These are phyloP conservation scores for Triticum turgidum DNA, from an alignment of 176 grass and related monocot species.

Conservation along the genomic window DNA sequence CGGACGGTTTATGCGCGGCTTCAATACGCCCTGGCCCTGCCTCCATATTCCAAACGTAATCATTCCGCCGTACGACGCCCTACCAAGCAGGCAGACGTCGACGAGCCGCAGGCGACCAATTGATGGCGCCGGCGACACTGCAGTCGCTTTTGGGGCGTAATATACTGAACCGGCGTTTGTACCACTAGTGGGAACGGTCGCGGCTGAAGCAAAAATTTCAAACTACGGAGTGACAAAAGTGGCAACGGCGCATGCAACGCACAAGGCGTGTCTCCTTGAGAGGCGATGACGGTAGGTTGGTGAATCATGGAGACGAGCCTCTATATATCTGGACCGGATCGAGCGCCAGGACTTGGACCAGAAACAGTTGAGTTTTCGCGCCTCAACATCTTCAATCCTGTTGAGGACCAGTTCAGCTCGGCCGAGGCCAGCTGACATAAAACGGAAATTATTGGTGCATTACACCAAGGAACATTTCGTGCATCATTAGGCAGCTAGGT, in stretches of 20 bases:
- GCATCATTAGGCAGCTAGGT: background rate
- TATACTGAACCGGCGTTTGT: no score
- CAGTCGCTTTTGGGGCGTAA: no score
- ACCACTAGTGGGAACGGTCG: background rate
- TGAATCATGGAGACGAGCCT: background rate
- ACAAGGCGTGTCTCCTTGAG: background rate
- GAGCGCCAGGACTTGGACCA: background rate
- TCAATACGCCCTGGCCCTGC: background rate
- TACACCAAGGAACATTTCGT: background rate
- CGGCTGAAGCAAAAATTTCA: no score
- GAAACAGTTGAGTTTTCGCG: slow-evolving; percentile 6
- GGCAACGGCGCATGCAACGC: no score
- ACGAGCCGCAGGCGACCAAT: background rate
- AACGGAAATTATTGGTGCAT: background rate
- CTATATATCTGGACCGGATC: background rate
- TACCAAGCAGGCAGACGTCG: background rate
- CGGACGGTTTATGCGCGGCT: background rate
- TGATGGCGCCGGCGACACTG: background rate
- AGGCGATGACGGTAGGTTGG: background rate
- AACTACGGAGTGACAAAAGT: no score
- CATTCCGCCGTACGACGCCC: background rate
- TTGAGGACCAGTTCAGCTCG: slow-evolving; percentile 1
- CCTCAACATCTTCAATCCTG: background rate
- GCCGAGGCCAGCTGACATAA: slow-evolving; percentile 16
- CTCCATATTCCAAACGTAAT: background rate